Evolutionary conservation across 306 rosid genomes (phyloP).

Genomic region (Cicer cuneatum): DNA sequence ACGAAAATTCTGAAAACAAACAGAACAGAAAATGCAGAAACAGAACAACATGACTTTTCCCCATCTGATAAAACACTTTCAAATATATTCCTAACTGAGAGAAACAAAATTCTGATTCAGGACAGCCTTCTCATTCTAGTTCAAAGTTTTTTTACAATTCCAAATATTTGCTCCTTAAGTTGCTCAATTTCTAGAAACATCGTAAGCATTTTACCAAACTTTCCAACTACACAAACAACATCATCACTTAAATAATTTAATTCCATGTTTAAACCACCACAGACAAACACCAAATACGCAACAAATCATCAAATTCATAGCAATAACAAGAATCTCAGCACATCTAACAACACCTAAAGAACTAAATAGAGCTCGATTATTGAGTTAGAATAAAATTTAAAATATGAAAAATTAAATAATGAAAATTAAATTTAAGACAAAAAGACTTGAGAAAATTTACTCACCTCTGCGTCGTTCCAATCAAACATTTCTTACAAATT

Average conservation of each 20-base stretch:
- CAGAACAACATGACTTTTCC: conserved; percentile 9
- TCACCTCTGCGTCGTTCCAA: conserved; percentile 75
- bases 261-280: conserved; percentile 28
- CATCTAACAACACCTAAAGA: background rate
- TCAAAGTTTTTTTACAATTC: background rate
- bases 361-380: background rate
- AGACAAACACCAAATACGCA: background rate
- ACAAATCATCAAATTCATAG: conserved; percentile 36
- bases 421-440: background rate
- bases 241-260: conserved; percentile 32
- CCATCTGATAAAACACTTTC: conserved; percentile 2
- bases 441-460: background rate
- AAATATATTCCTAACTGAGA: conserved; percentile 27
- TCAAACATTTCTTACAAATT: conserved; percentile 63
- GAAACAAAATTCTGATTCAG: conserved; percentile 31
- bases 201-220: background rate
- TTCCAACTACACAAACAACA: conserved; percentile 19
- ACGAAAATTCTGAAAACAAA: conserved; percentile 31
- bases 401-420: background rate
- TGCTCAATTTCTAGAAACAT: background rate
- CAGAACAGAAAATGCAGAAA: conserved; percentile 12
- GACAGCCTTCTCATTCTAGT: conserved; percentile 11
- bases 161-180: background rate
- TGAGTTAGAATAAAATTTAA: background rate
- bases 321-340: conserved; percentile 28